Percentiles rank a stretch among this genome's conserved stretches.
These are phyloP conservation scores for Gnomoniopsis smithogilvyi DNA, from an alignment of 2,329 filamentous ascomycete species.

Conservation along the genomic window DNA sequence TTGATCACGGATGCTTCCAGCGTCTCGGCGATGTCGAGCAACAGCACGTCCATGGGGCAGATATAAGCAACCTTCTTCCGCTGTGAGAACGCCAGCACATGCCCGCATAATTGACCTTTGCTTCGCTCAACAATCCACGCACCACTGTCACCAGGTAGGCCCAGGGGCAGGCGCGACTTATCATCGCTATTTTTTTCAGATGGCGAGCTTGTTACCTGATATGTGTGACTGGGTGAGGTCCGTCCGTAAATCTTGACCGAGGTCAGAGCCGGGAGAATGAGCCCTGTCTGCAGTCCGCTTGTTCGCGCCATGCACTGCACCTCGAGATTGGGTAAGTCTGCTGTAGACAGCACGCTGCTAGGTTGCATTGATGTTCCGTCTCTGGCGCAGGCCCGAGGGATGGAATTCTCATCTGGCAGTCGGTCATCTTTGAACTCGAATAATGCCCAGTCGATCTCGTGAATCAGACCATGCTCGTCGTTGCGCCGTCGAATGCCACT, in stretches of 20 bases:
- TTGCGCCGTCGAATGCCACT: slow-evolving; percentile 80
- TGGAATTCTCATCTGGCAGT: slow-evolving; percentile 67
- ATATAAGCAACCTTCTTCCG: slow-evolving; percentile 84
- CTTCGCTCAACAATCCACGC: slow-evolving; percentile 87
- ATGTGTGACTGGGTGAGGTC: slow-evolving; percentile 71
- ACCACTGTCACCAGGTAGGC: slow-evolving; percentile 83
- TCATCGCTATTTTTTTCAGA: slow-evolving; percentile 16
- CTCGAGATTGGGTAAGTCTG: slow-evolving; percentile 66
- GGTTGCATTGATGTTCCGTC: slow-evolving; percentile 43
- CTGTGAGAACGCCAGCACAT: slow-evolving; percentile 84
- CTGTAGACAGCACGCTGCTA: slow-evolving; percentile 55
- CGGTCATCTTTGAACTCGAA: slow-evolving; percentile 75
- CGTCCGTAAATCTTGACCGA: slow-evolving; percentile 87
- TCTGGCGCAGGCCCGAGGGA: slow-evolving; percentile 41
- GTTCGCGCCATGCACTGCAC: slow-evolving; percentile 90
- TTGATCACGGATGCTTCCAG: slow-evolving; percentile 68
- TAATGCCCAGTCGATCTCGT: slow-evolving; percentile 95
- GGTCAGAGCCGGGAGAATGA: slow-evolving; percentile 73
- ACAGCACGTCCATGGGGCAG: slow-evolving; percentile 87
- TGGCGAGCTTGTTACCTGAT: slow-evolving; percentile 50
- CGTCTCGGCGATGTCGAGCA: slow-evolving; percentile 80
- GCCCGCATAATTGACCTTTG: slow-evolving; percentile 78
- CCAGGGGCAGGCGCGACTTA: slow-evolving; percentile 39
- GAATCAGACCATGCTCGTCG: slow-evolving; percentile 66
- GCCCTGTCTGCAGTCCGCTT: slow-evolving; percentile 75